Percentiles rank a stretch among this genome's conserved stretches.
phyloP scores from a whole-genome alignment of 2,329 filamentous ascomycete genomes.

The Rachicladosporium sp. region DNA sequence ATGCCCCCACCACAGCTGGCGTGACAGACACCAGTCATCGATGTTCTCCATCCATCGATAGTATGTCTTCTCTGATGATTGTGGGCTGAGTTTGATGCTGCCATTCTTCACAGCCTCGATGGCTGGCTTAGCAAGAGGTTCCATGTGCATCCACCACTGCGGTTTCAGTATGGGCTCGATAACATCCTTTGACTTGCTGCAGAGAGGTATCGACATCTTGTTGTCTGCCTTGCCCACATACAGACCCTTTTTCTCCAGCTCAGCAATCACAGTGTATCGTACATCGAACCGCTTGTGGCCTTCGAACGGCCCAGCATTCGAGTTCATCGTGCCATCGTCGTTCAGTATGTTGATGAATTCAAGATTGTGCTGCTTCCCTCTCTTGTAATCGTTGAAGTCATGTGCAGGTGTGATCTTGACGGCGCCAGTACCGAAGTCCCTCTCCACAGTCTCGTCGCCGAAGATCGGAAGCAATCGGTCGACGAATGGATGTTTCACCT shows the following conservation, averaged over 20 bases:
- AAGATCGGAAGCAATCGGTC: constrained; percentile 72
- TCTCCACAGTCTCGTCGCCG: constrained; percentile 78
- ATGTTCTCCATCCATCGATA: constrained; percentile 76
- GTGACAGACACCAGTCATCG: constrained; percentile 88
- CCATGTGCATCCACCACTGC: constrained; percentile 97
- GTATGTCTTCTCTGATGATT: constrained; percentile 72
- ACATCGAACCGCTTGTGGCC: constrained; percentile 89
- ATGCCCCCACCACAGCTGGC: constrained; percentile 96
- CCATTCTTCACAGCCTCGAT: constrained; percentile 69
- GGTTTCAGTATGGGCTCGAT: constrained; percentile 92
- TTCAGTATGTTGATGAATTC: constrained; percentile 93
- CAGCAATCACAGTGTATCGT: constrained; percentile 72
- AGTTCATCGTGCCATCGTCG: constrained; percentile 79
- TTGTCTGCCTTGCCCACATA: constrained; percentile 94
- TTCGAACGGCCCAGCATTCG: constrained; percentile 65
- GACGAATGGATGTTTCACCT: constrained; percentile 79
- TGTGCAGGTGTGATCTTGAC: constrained; percentile 95
- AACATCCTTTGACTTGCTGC: constrained; percentile 77
- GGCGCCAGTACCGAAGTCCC: constrained; percentile 88
- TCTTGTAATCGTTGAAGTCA: constrained; percentile 84
- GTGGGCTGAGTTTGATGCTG: constrained; percentile 73
- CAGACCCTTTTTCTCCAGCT: constrained; percentile 70
- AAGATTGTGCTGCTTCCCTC: constrained; percentile 46
- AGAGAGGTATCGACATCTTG: constrained; percentile 83
- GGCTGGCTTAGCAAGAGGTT: constrained; percentile 64